phyloP scores from a whole-genome alignment of 257 asterid species.

The Rubia yunnanensis region DNA sequence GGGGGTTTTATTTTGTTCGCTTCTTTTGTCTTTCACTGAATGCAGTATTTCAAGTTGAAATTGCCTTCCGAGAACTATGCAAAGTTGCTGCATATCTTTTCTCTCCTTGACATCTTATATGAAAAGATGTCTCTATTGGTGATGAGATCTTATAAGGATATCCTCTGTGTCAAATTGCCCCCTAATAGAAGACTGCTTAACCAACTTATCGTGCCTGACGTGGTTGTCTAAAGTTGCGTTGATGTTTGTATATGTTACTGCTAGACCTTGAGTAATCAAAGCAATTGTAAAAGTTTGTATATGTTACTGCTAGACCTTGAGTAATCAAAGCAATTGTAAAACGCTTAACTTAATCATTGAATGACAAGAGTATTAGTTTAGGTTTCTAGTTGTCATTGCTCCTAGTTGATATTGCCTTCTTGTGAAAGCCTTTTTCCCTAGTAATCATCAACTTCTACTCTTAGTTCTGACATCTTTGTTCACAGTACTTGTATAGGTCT shows the following conservation, averaged over 20 bases:
- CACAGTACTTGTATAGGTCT: not conserved
- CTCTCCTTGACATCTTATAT: not conserved
- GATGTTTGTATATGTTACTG: not conserved
- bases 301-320: not conserved
- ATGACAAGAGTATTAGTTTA: not conserved
- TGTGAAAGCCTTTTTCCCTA: not conserved
- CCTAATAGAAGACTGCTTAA: not conserved
- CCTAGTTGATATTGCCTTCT: not conserved
- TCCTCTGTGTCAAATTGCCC: not conserved
- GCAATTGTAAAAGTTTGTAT: not conserved
- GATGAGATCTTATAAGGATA: not conserved
- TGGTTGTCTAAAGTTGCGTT: not conserved
- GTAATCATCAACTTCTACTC: not conserved
- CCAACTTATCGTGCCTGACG: not conserved
- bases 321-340: not conserved
- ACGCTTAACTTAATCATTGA: not conserved
- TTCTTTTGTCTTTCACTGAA: not conserved
- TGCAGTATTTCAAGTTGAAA: not conserved
- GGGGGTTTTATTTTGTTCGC: no score
- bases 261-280: not conserved
- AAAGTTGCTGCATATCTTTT: not conserved
- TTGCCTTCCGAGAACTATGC: not conserved
- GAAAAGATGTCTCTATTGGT: not conserved
- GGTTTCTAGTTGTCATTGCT: not conserved
- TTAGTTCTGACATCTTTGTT: not conserved